Evolutionary conservation across 441 rosid species (phyloP).

Genomic region (Capsella rubella): DNA sequence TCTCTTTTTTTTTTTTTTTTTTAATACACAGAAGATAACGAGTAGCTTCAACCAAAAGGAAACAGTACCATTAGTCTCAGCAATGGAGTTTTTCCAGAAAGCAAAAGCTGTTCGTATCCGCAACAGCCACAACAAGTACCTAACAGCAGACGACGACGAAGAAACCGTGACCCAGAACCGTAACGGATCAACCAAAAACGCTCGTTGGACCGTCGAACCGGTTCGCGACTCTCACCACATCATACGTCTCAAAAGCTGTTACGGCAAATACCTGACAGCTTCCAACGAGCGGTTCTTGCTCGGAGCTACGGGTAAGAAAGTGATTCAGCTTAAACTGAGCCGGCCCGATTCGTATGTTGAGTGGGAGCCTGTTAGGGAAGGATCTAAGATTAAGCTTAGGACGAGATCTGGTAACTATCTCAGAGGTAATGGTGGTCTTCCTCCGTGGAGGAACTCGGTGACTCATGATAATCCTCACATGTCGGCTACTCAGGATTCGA

Average conservation of each 20-base stretch:
- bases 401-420: slow-evolving; percentile 76
- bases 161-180: slow-evolving; percentile 60
- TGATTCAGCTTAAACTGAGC: slow-evolving; percentile 59
- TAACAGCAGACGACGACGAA: slow-evolving; percentile 63
- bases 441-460: slow-evolving; percentile 93
- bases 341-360: slow-evolving; percentile 79
- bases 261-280: slow-evolving; percentile 77
- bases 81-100: slow-evolving; percentile 68
- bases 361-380: slow-evolving; percentile 87
- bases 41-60: slow-evolving; percentile 39
- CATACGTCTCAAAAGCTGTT: slow-evolving; percentile 63
- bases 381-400: slow-evolving; percentile 62
- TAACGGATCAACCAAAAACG: slow-evolving; percentile 58
- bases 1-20: background rate
- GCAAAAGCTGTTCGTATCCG: slow-evolving; percentile 70
- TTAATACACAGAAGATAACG: slow-evolving; percentile 34
- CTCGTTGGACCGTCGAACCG: slow-evolving; percentile 64
- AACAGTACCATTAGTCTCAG: slow-evolving; percentile 28
- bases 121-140: slow-evolving; percentile 65
- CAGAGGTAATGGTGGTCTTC: slow-evolving; percentile 88
- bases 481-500: slow-evolving; percentile 77
- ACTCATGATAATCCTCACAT: slow-evolving; percentile 88
- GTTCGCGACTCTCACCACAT: slow-evolving; percentile 54
- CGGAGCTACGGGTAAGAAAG: slow-evolving; percentile 89
- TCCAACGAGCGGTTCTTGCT: slow-evolving; percentile 81